phyloP scores from a whole-genome alignment of 2,329 filamentous ascomycete species.

The Akanthomyces uredinophilus region DNA sequence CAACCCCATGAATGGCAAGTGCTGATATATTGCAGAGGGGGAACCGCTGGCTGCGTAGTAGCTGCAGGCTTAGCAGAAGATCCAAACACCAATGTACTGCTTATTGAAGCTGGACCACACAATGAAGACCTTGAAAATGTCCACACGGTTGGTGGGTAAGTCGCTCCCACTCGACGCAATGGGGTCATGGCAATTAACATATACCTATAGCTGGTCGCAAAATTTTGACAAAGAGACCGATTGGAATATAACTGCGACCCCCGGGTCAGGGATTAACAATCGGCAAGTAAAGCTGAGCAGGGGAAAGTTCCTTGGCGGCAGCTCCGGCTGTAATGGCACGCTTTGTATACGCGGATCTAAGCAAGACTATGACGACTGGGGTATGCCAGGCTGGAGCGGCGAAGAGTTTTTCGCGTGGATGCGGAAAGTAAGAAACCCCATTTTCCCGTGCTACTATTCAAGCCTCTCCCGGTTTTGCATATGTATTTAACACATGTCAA shows the following conservation, averaged over 20 bases:
- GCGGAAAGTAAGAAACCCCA: conserved; percentile 37
- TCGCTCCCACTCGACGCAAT: not conserved
- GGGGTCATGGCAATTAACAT: not conserved
- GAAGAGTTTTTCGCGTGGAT: conserved; percentile 53
- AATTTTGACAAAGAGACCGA: conserved; percentile 45
- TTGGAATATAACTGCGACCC: conserved; percentile 44
- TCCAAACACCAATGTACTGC: conserved; percentile 25
- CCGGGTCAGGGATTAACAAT: conserved; percentile 33
- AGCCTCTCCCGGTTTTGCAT: not conserved
- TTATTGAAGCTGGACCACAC: conserved; percentile 35
- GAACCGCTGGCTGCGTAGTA: conserved; percentile 34
- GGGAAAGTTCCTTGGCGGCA: conserved; percentile 45
- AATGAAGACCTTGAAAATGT: conserved; percentile 42
- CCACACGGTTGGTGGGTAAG: conserved; percentile 45
- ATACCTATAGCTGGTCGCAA: conserved; percentile 32
- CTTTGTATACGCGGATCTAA: conserved; percentile 43
- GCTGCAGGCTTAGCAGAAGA: conserved; percentile 34
- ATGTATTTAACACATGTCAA: conserved; percentile 16
- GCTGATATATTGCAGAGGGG: conserved; percentile 23
- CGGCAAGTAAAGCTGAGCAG: conserved; percentile 43
- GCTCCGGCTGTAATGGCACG: conserved; percentile 45
- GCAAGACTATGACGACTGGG: conserved; percentile 52
- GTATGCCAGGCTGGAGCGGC: conserved; percentile 48
- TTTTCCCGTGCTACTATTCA: not conserved
- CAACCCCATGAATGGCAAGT: not conserved